Conservation (phyloP, 2,329 filamentous ascomycete species). For the Chrysoporthe cubensis region DNA sequence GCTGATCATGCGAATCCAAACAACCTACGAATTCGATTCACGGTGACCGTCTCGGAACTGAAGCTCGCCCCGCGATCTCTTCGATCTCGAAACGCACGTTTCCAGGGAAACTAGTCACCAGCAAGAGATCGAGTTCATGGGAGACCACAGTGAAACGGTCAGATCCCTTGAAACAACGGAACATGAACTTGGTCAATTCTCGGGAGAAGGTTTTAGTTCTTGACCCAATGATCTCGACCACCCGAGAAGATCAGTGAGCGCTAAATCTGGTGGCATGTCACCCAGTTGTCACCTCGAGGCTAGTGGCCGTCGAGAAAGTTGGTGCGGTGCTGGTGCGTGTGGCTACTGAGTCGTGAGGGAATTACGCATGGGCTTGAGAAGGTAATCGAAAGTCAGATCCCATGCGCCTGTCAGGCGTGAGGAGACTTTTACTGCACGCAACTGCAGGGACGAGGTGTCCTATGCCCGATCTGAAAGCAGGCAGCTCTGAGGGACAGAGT, state of each 20-base stretch:
- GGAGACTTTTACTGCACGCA: not conserved
- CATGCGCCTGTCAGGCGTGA: not conserved
- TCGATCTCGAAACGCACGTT: not conserved
- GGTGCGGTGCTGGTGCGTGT: not conserved
- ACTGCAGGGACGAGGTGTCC: not conserved
- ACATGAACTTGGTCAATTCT: not conserved
- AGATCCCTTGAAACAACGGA: constrained; percentile 23
- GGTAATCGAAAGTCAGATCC: not conserved
- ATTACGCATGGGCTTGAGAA: not conserved
- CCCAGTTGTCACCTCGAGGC: not conserved
- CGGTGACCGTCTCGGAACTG: not conserved
- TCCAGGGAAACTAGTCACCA: not conserved
- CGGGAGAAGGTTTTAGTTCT: not conserved
- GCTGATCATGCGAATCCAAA: constrained; percentile 17
- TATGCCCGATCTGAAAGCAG: not conserved
- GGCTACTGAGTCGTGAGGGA: constrained; percentile 1
- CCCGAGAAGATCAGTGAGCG: not conserved
- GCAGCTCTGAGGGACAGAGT: not conserved
- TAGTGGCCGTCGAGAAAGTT: not conserved
- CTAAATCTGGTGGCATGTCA: not conserved
- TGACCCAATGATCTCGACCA: not conserved
- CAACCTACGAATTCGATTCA: constrained; percentile 10
- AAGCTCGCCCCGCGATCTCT: not conserved
- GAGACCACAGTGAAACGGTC: constrained; percentile 19
- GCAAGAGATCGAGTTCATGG: not conserved